A percentile compares a stretch with the other conserved stretches of the same genome.
phyloP scores from a whole-genome alignment of 805 yeast genomes.

The Candida michaelii region DNA sequence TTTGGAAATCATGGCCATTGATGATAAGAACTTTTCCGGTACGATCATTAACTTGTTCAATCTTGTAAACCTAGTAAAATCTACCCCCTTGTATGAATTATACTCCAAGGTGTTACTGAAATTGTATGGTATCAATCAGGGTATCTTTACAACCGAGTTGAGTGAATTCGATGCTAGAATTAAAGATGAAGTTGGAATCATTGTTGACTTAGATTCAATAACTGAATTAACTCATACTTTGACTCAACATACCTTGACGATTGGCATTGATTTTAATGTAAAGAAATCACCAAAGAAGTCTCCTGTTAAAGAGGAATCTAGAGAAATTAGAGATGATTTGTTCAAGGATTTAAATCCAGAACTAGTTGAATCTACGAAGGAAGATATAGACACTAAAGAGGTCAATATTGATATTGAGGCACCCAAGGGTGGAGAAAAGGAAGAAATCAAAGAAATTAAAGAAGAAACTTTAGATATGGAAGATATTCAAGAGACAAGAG shows the following conservation, averaged over 20 bases:
- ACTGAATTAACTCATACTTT: constrained; percentile 14
- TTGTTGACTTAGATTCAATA: constrained; percentile 31
- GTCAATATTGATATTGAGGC: no score
- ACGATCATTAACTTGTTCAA: constrained; percentile 28
- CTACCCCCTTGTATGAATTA: constrained; percentile 25
- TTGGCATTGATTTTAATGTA: constrained; percentile 26
- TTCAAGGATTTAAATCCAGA: constrained; percentile 27
- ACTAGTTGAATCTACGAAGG: not conserved
- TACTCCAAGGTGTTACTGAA: constrained; percentile 26
- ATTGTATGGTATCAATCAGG: constrained; percentile 29
- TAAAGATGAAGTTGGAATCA: constrained; percentile 31
- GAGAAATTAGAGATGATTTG: constrained; percentile 1
- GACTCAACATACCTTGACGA: constrained; percentile 15
- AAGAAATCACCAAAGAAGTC: not conserved
- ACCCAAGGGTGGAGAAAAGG: not conserved
- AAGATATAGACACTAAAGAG: no score
- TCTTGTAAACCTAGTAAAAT: constrained; percentile 31
- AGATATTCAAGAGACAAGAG: not conserved
- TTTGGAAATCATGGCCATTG: constrained; percentile 32
- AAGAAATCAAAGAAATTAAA: not conserved
- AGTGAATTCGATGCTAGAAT: constrained; percentile 20
- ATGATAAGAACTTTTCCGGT: constrained; percentile 29
- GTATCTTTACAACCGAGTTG: constrained; percentile 27
- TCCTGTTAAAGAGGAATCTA: constrained; percentile 3
- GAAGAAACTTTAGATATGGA: not conserved